Percentiles rank a stretch among this genome's conserved stretches.
These are phyloP conservation scores for Fusarium secorum DNA, from an alignment of 2,329 filamentous ascomycete species.

Conservation along the genomic window DNA sequence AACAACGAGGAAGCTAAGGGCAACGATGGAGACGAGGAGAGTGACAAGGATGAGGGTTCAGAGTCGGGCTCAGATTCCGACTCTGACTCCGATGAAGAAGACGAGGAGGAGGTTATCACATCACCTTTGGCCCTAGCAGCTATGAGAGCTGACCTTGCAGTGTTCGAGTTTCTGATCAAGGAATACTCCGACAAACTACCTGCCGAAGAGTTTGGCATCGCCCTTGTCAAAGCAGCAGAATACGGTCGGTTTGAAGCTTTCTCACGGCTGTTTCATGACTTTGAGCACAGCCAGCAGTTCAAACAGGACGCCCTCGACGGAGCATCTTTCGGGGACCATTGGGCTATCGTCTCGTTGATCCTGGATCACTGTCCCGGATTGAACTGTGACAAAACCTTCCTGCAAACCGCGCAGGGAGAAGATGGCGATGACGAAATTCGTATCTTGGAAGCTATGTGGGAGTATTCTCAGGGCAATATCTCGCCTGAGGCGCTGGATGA, in stretches of 20 bases:
- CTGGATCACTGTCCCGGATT: slow-evolving; percentile 46
- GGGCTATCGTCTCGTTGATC: slow-evolving; percentile 49
- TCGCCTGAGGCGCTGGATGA: slow-evolving; percentile 44
- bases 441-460: slow-evolving; percentile 49
- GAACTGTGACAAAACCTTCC: slow-evolving; percentile 48
- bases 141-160: slow-evolving; percentile 48
- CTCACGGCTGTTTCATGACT: slow-evolving; percentile 48
- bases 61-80: background rate
- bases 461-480: slow-evolving; percentile 48
- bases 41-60: background rate
- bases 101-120: slow-evolving; percentile 28
- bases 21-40: background rate
- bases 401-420: slow-evolving; percentile 42
- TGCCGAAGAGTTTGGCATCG: slow-evolving; percentile 50
- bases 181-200: slow-evolving; percentile 51
- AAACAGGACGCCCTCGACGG: slow-evolving; percentile 47
- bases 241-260: slow-evolving; percentile 51
- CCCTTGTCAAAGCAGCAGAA: slow-evolving; percentile 50
- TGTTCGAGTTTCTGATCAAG: slow-evolving; percentile 52
- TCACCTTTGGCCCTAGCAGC: slow-evolving; percentile 51
- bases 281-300: slow-evolving; percentile 42
- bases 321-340: slow-evolving; percentile 47
- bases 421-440: slow-evolving; percentile 47
- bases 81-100: background rate
- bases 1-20: background rate